A percentile compares a stretch with the other conserved stretches of the same genome.
Conservation (phyloP, 176 grass and related monocot genomes). For the Panicum miliaceum region DNA sequence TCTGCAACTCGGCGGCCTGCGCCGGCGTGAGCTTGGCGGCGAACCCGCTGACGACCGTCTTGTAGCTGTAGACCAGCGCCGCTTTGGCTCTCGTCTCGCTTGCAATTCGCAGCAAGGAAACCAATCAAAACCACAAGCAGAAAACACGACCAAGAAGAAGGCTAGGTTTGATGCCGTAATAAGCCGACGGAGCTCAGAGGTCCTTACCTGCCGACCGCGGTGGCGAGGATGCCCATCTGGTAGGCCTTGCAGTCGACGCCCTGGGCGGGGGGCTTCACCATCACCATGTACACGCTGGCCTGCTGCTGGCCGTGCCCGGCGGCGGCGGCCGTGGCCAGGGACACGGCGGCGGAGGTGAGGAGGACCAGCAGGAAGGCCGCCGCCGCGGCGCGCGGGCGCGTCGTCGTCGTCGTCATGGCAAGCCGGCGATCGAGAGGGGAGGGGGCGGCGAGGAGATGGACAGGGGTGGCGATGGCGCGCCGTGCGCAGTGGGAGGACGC, state of each 20-base stretch:
- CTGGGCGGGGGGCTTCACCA: conserved; percentile 29
- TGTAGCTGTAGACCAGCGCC: conserved; percentile 74
- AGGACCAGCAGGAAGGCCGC: not conserved
- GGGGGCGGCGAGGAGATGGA: not conserved
- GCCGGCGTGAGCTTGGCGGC: conserved; percentile 65
- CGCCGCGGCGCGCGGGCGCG: not conserved
- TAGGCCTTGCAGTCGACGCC: conserved; percentile 26
- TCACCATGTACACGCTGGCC: conserved; percentile 45
- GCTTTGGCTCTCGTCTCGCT: conserved; percentile 65
- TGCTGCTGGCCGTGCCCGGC: not conserved
- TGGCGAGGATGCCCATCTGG: conserved; percentile 45
- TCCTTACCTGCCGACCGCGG: conserved; percentile 47
- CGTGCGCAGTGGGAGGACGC: not conserved
- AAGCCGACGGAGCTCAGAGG: too few species aligned
- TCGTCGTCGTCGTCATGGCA: conserved; percentile 19
- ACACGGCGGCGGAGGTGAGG: not conserved
- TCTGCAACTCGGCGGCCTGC: conserved; percentile 54
- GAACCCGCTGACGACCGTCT: conserved; percentile 59
- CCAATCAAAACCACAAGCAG: too few species aligned
- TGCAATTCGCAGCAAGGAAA: not conserved
- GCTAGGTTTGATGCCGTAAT: too few species aligned
- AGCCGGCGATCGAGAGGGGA: not conserved
- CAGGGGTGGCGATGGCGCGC: not conserved
- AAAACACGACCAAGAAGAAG: too few species aligned
- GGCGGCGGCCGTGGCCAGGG: conserved; percentile 11